These are phyloP conservation scores for Penstemon eatonii DNA, from an alignment of 257 asterid genomes.

Conservation along the genomic window DNA sequence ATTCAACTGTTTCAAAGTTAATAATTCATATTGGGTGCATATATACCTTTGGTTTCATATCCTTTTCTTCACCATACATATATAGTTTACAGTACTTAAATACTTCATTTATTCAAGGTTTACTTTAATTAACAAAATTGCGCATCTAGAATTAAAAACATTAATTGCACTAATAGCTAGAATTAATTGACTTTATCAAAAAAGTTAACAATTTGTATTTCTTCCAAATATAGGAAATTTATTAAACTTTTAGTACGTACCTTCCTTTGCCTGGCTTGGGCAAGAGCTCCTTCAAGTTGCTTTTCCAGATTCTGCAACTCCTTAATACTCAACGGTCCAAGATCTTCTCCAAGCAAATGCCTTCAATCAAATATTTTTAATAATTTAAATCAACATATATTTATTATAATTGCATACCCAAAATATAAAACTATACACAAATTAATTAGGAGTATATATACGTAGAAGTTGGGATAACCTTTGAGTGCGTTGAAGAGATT, in stretches of 20 bases:
- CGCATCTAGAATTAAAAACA: too few relatives aligned
- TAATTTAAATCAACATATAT: neutral
- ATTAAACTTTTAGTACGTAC: constrained; percentile 31
- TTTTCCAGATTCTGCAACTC: constrained; percentile 91
- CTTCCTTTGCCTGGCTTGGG: constrained; percentile 87
- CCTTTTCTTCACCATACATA: too few relatives aligned
- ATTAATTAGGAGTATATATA: too few relatives aligned
- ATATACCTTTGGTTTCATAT: too few relatives aligned
- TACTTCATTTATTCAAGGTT: too few relatives aligned
- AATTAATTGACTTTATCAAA: too few relatives aligned
- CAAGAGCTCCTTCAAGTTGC: constrained; percentile 90
- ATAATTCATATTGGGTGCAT: too few relatives aligned
- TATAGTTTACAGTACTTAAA: too few relatives aligned
- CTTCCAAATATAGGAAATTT: neutral
- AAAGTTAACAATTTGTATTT: too few relatives aligned
- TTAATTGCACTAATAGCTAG: too few relatives aligned
- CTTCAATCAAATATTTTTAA: constrained; percentile 32
- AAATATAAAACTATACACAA: neutral
- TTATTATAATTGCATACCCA: neutral
- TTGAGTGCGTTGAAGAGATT: constrained; percentile 86
- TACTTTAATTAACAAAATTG: too few relatives aligned
- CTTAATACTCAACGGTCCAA: constrained; percentile 75
- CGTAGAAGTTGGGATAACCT: constrained; percentile 37
- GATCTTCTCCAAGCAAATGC: constrained; percentile 94
- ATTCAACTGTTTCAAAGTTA: too few relatives aligned